Base-by-base conservation (phyloP, 305 asterid genomes). In the Fraxinus paxiana region DNA sequence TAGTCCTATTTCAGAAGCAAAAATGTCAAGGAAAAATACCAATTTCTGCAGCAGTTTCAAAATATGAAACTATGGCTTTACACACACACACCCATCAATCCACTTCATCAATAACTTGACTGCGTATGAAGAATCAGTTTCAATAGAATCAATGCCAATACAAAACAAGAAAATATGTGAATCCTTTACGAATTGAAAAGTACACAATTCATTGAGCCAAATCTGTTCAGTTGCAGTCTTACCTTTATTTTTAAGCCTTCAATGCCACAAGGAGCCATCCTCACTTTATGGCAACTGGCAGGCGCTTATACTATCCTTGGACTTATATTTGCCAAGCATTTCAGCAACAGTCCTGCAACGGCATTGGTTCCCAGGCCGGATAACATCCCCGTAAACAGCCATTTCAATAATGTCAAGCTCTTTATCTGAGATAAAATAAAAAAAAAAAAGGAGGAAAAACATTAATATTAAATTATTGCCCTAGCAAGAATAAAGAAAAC, bases 311-410 rank as follows among this genome's bases (percentile, higher is more conserved):
- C 35, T 86, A 51, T 92, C 97, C 73, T 91, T 95, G 76, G 94
- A 33, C 92, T 90, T 95, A 88, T 74, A 85, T 75, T 87, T 86
- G 2, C 98, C 98, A 28, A 95, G 95, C 92, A 91, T 86, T 85
- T 95, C 98, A 76, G 96, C 98, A 65, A 93, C 89, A 28, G 97
- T 93, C 88, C 90, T 88, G 88, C 98, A 95, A 20, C 95, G 95
- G 22, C 98, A 95, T 78, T 92, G 93, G 15, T 94, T 92, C 86
- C 97, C 98, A 17, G 98, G 98, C 79, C 98, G 90, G 18, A 90
- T 75, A 18, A 92, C 96, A 48, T 95, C 97, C 22, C 98, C 97
- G 41, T 93, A 95, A 34, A 95, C 97, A 12, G 97, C 98, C 98
- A 95, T 95, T 88, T 95, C 98, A 33, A 95, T 87, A 59, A 91